phyloP scores from a whole-genome alignment of 2,329 filamentous ascomycete species.

The Xylariaceae sp. region DNA sequence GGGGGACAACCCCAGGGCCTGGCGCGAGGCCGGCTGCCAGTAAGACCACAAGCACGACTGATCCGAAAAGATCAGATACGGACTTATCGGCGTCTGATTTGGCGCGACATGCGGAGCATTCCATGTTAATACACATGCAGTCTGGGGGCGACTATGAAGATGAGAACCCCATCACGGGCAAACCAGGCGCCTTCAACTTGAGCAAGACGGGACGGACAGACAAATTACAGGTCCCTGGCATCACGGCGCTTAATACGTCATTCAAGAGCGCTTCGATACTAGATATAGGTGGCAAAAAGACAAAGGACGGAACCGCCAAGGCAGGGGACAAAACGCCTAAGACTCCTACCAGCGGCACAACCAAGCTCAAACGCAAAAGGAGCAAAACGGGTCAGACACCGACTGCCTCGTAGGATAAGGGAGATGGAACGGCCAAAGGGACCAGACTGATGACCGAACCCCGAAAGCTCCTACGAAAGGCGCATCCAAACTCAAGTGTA shows the following conservation, averaged over 20 bases:
- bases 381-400: slow-evolving; percentile 24
- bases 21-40: slow-evolving; percentile 21
- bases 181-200: slow-evolving; percentile 62
- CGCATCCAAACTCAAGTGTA: neutral
- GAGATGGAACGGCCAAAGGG: neutral
- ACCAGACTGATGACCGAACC: too few relatives aligned
- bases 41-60: slow-evolving; percentile 27
- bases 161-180: slow-evolving; percentile 63
- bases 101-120: slow-evolving; percentile 51
- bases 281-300: slow-evolving; percentile 21
- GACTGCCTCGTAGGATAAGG: slow-evolving; percentile 16
- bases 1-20: slow-evolving; percentile 47
- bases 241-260: slow-evolving; percentile 27
- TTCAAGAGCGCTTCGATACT: slow-evolving; percentile 26
- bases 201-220: slow-evolving; percentile 56
- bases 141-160: slow-evolving; percentile 63
- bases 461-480: neutral
- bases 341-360: slow-evolving; percentile 30
- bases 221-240: slow-evolving; percentile 29
- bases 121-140: slow-evolving; percentile 53
- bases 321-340: slow-evolving; percentile 34
- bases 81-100: slow-evolving; percentile 38
- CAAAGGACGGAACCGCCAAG: slow-evolving; percentile 28
- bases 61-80: slow-evolving; percentile 36
- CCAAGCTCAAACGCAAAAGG: slow-evolving; percentile 22